Base-by-base conservation (phyloP, 2,329 filamentous ascomycete species). In the Colletotrichum siamense region DNA sequence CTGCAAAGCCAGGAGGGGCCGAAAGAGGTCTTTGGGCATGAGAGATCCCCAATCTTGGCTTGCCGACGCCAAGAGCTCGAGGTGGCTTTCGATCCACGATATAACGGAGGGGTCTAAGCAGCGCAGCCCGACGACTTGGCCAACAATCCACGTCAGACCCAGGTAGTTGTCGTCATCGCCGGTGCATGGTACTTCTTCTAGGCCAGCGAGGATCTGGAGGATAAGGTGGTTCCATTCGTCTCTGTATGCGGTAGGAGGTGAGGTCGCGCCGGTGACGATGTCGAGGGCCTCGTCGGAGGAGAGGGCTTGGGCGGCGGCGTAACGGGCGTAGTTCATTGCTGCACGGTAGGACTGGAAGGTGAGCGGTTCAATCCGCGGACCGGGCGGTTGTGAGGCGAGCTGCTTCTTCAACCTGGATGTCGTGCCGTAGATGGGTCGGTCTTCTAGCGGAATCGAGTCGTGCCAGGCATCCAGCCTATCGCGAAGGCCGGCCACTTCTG, bases 351-450 rank as follows among this genome's bases (percentile, higher is more conserved):
- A 22, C n/a, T 6, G 44, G 44, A 52, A 52, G 10, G 6, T 22
- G 44, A 52, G 44, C 10, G 44, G 44, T 24, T 52, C 44, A 24
- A 52, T 52, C n/a, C 44, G 44, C 2, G n/a, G 0, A 13, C 44
- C n/a, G 12, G 12, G 6, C 0, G 44, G n/a, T 0, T 52, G n/a
- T 22, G 44, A 52, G 2, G 1, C 0, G 44, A 52, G 44, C 6
- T 52, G 1, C 44, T 24, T 52, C 10, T 52, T 52, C 0, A 52
- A 0, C n/a, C 44, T n/a, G 8, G n/a, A 52, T 13, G 44, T 22
- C n/a, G 44, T 3, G 44, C 44, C 44, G n/a, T 52, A 52, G n/a
- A 52, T 24, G n/a, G 44, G 44, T 13, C 44, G 44, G n/a, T 52
- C 44, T 24, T 52, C 44, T 22, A 22, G 3, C 4, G 44, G n/a